These are phyloP conservation scores for Annulohypoxylon truncatum DNA, from an alignment of 2,329 filamentous ascomycete genomes.

Conservation along the genomic window DNA sequence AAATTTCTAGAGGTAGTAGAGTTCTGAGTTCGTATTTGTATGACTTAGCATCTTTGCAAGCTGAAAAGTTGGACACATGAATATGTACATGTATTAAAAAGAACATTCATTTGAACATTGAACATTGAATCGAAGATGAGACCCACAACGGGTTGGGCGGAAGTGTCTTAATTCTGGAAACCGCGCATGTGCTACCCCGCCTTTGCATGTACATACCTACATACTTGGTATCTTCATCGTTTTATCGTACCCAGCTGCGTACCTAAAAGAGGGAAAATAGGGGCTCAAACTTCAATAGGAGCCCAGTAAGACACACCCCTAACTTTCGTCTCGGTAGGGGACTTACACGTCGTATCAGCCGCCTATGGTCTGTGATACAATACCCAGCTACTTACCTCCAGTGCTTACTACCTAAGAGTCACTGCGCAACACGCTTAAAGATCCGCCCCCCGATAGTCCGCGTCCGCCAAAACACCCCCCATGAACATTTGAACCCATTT, in stretches of 20 bases:
- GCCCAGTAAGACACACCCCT: constrained; percentile 10
- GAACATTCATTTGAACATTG: background rate
- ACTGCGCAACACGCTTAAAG: background rate
- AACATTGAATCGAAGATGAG: background rate
- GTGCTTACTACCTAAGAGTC: background rate
- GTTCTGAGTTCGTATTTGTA: constrained; percentile 22
- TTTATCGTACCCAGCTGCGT: background rate
- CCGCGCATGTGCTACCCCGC: constrained; percentile 37
- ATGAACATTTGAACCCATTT: constrained; percentile 4
- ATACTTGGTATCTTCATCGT: constrained; percentile 13
- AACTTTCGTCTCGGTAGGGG: background rate
- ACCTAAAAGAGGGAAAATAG: constrained; percentile 11
- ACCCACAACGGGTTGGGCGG: constrained; percentile 18
- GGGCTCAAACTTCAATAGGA: constrained; percentile 13
- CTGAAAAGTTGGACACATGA: background rate
- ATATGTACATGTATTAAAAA: background rate
- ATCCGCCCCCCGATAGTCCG: constrained; percentile 12
- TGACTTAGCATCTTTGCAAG: background rate
- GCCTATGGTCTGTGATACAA: constrained; percentile 14
- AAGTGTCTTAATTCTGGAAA: constrained; percentile 31
- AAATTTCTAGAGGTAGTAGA: constrained; percentile 24
- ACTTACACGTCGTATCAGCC: constrained; percentile 12
- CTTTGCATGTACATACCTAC: constrained; percentile 30
- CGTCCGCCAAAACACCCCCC: constrained; percentile 1
- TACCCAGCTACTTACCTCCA: background rate